Conservation (phyloP, 345 rosid genomes). For the Eucalyptus polyanthemos region DNA sequence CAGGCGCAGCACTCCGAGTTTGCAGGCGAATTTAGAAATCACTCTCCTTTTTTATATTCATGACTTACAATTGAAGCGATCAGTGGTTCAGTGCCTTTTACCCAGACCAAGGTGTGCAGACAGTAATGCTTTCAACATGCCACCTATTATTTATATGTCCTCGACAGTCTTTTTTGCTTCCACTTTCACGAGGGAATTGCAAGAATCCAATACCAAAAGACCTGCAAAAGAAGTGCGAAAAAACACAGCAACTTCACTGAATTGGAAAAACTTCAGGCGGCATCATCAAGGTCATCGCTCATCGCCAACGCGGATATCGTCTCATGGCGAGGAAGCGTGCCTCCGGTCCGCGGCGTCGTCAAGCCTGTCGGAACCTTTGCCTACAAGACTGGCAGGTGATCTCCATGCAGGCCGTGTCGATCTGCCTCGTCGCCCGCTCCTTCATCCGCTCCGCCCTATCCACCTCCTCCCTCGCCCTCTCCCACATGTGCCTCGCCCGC, state of each 20-base stretch:
- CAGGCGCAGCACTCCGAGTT: neutral
- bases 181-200: neutral
- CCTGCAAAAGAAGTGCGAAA: neutral
- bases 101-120: neutral
- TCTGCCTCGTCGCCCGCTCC: conserved; percentile 54
- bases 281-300: neutral
- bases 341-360: neutral
- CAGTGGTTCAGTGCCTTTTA: neutral
- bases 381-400: conserved; percentile 98
- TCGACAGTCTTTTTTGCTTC: neutral
- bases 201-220: neutral
- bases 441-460: conserved; percentile 78
- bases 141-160: neutral
- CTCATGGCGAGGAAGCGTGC: neutral
- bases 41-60: neutral
- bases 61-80: neutral
- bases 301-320: neutral
- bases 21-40: neutral
- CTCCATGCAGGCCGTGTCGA: conserved; percentile 77
- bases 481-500: conserved; percentile 80
- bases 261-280: neutral
- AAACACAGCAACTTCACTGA: neutral
- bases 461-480: conserved; percentile 76
- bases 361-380: conserved; percentile 63
- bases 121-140: neutral